Base-by-base conservation (phyloP, 495 filamentous ascomycete genomes). In the Hypoxylon perforatum region DNA sequence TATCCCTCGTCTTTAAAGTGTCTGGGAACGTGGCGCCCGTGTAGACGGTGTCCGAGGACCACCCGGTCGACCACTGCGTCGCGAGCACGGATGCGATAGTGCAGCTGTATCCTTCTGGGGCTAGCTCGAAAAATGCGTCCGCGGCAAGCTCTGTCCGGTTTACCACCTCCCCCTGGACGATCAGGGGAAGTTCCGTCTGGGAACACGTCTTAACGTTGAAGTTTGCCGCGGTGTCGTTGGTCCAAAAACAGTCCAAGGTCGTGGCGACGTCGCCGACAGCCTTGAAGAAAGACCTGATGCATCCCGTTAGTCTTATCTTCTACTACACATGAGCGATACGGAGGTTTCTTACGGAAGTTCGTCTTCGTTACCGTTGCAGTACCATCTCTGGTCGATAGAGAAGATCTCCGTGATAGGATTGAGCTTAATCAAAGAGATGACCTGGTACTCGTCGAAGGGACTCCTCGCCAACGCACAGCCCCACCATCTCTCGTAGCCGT, bases 41-140 rank as follows among this genome's bases (percentile, higher is more conserved):
- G 30, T 49, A 68, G 10, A 68, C 21, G 0, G 53, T 14, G 25
- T 68, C 59, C 0, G 65, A 49, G 1, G 41, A 30, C 42, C 42
- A 68, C 0, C 8, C 14, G 9, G 35, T 15, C 39, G 21, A 28
- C 64, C 64, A 67, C n/a, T 63, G 65, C 41, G 65, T 52, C 23
- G 80, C 30, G 9, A 76, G 75, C 35, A 57, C 73, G 30, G 36
- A 74, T 35, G 61, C 76, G 68, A 59, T 69, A 17, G 65, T 69
- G 41, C 65, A 69, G 35, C 65, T 69, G 28, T 69, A 65, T 0
- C 65, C 65, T 0, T 8, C 12, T 3, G 65, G 65, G 0, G 55
- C 17, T 3, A 69, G 6, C 39, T 69, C 65, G 45, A 61, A 33
- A 50, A 69, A 69, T 23, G 41, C 36, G 28, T 48, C 18, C 23